Evolutionary conservation across 148 eudicot genomes (phyloP).

Genomic region (Simmondsia chinensis): DNA sequence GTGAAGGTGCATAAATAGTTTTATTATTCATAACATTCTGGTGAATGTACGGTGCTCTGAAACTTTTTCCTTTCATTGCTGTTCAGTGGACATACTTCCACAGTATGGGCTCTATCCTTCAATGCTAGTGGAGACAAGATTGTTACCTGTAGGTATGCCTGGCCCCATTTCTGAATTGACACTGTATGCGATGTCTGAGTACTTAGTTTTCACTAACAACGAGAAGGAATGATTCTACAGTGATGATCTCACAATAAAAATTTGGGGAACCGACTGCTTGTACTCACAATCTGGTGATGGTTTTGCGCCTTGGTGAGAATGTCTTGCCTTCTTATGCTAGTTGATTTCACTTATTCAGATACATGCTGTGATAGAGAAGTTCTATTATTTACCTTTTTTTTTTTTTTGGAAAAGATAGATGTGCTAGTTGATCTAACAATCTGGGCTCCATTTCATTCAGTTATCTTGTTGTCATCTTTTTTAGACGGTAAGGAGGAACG

Average conservation of each 20-base stretch:
- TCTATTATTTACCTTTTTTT: too few species aligned
- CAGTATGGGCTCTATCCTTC: conserved; percentile 86
- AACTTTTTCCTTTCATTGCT: conserved; percentile 7
- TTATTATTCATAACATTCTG: too few species aligned
- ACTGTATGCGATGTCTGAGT: too few species aligned
- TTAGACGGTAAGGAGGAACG: too few species aligned
- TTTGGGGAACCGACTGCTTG: conserved; percentile 63
- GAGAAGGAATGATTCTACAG: conserved; percentile 32
- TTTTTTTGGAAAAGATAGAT: too few species aligned
- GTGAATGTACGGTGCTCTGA: neutral
- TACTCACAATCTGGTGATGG: conserved; percentile 40
- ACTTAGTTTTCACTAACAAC: neutral
- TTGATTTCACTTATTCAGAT: neutral
- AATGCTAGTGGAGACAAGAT: conserved; percentile 77
- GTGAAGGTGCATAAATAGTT: too few species aligned
- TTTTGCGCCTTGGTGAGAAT: conserved; percentile 65
- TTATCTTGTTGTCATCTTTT: too few species aligned
- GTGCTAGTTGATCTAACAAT: too few species aligned
- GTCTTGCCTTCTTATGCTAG: conserved; percentile 1
- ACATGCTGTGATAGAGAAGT: too few species aligned
- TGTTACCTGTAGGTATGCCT: conserved; percentile 84
- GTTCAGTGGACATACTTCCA: conserved; percentile 86
- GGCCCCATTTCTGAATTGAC: conserved; percentile 4
- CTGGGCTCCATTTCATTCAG: too few species aligned
- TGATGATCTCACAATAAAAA: conserved; percentile 84